Conservation (phyloP, 305 asterid species). For the Fraxinus xanthoxyloides region DNA sequence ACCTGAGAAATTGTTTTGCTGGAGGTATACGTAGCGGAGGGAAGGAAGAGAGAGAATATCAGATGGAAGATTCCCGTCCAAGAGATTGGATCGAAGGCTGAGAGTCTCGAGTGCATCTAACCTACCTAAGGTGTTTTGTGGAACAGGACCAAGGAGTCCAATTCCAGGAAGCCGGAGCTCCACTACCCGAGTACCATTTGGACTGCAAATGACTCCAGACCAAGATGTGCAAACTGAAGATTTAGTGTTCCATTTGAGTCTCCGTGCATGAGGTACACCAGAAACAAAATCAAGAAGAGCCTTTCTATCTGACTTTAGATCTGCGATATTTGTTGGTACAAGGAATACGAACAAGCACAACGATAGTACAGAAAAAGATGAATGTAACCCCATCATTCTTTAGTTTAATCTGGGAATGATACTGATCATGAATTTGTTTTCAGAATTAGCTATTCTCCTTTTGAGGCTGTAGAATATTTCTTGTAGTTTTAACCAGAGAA, state of each 20-base stretch:
- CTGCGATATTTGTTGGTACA: conserved; percentile 25
- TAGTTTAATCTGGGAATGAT: conserved; percentile 1
- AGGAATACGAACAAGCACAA: conserved; percentile 26
- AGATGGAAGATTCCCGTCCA: conserved; percentile 60
- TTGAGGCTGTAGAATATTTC: conserved; percentile 2
- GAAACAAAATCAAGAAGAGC: conserved; percentile 69
- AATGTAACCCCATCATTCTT: conserved; percentile 29
- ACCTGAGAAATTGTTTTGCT: conserved; percentile 56
- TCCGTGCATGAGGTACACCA: conserved; percentile 50
- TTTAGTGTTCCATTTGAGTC: conserved; percentile 51
- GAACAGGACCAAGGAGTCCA: conserved; percentile 69
- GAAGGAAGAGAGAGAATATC: conserved; percentile 63
- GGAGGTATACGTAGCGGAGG: conserved; percentile 59
- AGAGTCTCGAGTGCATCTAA: conserved; percentile 57
- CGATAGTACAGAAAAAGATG: neutral
- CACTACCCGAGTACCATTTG: conserved; percentile 41
- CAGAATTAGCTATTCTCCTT: conserved; percentile 1
- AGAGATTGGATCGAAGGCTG: conserved; percentile 63
- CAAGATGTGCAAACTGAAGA: conserved; percentile 57
- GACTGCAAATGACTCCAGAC: conserved; percentile 61
- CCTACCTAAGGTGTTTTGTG: conserved; percentile 54
- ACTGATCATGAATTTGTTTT: conserved; percentile 6
- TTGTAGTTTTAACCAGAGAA: neutral
- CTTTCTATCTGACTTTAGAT: conserved; percentile 59
- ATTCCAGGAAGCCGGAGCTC: conserved; percentile 67